Base-by-base conservation (phyloP, 164 flowering plant genomes). In the Nymphaea colorata region DNA sequence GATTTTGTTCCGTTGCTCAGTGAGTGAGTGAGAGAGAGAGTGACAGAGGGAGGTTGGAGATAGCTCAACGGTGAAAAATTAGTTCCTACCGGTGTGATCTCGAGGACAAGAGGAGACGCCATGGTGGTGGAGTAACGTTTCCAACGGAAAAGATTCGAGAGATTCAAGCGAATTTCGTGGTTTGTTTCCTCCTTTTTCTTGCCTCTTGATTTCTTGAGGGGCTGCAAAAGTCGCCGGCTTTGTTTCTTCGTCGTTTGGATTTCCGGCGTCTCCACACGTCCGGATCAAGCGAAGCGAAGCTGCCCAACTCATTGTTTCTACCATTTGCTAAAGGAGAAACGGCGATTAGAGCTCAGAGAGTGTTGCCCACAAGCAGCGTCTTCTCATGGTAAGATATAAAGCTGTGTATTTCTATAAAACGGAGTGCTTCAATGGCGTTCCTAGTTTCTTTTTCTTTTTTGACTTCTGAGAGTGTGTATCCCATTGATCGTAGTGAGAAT, bases 1-100 rank as follows among this genome's bases (percentile, higher is more conserved):
- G 41, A 4, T 15, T 42, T 65, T 16, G 41, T 5, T 18, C 4
- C 10, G 43, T 4, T 4, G 36, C 18, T 43, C 8, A 12, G 25
- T 44, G 8, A 7, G 15, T 42, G 17, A 44, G 67, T 25, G 69
- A 69, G 64, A 36, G 36, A 72, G 6, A 59, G 47, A 43, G 69
- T 18, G 12, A 68, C 53, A 42, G 70, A 59, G 44, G n/a, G 44
- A 5, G 61, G 43, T 42, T 15, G 43, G 41, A 18, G 67, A 2
- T 10, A 45, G 5, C 53, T 25, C 36, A 25, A 25, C 36, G 36
- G 36, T 25, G 36, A 25, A 25, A 25, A 25, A 25, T 25, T 25
- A 25, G 36, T 25, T 25, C 36, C 36, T 25, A 25, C 36, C 36
- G 36, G 36, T 10, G 53, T 45, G 5, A 45, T 45, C 53, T 45